Evolutionary conservation across 139 green algal genomes (phyloP).

Genomic region (Nannochloris sp.): DNA sequence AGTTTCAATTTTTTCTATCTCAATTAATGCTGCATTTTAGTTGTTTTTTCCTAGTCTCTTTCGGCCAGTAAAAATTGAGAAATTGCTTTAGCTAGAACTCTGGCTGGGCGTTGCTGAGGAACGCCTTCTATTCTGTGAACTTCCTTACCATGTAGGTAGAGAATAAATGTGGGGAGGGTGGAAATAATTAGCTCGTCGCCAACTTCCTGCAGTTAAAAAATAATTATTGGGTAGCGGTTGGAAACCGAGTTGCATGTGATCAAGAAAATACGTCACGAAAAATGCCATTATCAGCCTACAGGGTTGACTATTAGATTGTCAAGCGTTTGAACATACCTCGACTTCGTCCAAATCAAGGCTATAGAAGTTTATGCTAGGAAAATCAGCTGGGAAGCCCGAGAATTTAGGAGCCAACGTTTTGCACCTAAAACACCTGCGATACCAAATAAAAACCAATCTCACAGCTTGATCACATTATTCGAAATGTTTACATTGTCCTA

Average conservation of each 20-base stretch:
- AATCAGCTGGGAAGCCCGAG: constrained; percentile 21
- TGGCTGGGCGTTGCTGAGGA: constrained; percentile 27
- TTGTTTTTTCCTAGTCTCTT: not conserved
- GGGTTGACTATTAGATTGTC: too few species aligned
- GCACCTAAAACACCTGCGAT: constrained; percentile 28
- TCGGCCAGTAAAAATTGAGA: constrained; percentile 2
- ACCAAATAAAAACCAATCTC: too few species aligned
- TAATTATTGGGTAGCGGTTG: not conserved
- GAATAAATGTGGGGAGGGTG: constrained; percentile 22
- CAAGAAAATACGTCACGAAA: too few species aligned
- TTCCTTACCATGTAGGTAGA: not conserved
- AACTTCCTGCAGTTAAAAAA: constrained; percentile 4
- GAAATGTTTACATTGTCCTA: too few species aligned
- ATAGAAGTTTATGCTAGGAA: constrained; percentile 1
- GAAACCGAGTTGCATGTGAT: too few species aligned
- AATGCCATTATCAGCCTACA: too few species aligned
- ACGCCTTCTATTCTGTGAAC: constrained; percentile 10
- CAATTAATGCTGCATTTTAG: not conserved
- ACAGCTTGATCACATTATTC: too few species aligned
- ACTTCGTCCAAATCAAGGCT: constrained; percentile 7
- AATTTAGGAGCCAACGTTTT: constrained; percentile 21
- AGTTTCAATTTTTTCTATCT: constrained; percentile 1
- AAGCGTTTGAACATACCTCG: constrained; percentile 2
- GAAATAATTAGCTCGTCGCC: constrained; percentile 4
- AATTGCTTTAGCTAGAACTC: constrained; percentile 16